Conservation (phyloP, 116 monocot genomes). For the Trichopus zeylanicus region DNA sequence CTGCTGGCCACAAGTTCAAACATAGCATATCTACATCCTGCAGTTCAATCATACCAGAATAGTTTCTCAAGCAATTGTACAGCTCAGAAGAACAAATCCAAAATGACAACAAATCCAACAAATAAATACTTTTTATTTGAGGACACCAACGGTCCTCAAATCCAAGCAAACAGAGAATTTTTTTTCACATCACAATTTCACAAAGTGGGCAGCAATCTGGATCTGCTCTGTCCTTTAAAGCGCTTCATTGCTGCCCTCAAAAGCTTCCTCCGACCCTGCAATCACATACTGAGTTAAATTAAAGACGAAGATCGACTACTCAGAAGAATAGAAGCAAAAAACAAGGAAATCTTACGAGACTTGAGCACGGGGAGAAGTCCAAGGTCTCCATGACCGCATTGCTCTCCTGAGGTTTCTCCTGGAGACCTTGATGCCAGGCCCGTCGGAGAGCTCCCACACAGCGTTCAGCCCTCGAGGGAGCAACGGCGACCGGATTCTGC, state of each 20-base stretch:
- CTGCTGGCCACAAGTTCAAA: too few species aligned
- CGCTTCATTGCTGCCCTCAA: conserved; percentile 1
- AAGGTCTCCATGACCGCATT: background rate
- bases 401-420: conserved; percentile 1
- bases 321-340: background rate
- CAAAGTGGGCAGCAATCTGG: background rate
- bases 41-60: too few species aligned
- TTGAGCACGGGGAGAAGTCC: conserved; percentile 6
- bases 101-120: too few species aligned
- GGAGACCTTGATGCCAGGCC: background rate
- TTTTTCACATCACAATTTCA: background rate
- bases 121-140: too few species aligned
- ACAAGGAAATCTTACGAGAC: background rate
- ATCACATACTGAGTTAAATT: background rate
- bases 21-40: too few species aligned
- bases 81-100: too few species aligned
- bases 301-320: too few species aligned
- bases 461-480: conserved; percentile 27
- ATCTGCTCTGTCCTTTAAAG: conserved; percentile 5
- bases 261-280: conserved; percentile 2
- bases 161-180: background rate
- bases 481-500: conserved; percentile 78
- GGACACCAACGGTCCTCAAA: too few species aligned
- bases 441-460: background rate
- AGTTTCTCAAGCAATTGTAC: too few species aligned